Percentiles rank a stretch among this genome's conserved stretches.
Evolutionary conservation across 148 eudicot species (phyloP).

Genomic region (Simmondsia chinensis): DNA sequence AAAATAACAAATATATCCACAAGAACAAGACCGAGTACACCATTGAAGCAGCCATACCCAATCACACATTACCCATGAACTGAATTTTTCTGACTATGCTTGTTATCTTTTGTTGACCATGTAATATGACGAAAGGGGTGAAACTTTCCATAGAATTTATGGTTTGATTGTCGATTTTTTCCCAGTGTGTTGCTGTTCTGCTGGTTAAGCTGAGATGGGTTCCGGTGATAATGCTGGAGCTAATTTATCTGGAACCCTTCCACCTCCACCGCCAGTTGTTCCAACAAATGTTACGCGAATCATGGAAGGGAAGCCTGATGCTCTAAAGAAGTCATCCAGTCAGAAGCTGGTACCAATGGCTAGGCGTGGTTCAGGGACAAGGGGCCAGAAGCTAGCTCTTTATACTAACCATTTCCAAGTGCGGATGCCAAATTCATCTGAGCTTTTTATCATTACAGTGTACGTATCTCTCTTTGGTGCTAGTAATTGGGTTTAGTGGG

Average conservation of each 20-base stretch:
- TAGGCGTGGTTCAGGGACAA: conserved; percentile 22
- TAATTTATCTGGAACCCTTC: conserved; percentile 8
- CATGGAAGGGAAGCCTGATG: conserved; percentile 5
- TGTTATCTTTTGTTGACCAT: too few relatives aligned
- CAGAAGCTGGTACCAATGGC: conserved; percentile 18
- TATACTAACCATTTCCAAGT: conserved; percentile 41
- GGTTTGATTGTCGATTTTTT: too few relatives aligned
- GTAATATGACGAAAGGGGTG: too few relatives aligned
- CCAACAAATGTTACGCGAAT: conserved; percentile 21
- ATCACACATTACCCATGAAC: too few relatives aligned
- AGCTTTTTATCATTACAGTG: conserved; percentile 32
- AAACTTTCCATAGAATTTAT: too few relatives aligned
- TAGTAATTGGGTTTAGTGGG: not conserved
- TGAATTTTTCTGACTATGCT: too few relatives aligned
- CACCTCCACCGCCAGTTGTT: conserved; percentile 35
- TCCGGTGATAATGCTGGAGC: not conserved
- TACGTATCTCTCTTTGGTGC: conserved; percentile 2
- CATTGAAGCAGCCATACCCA: too few relatives aligned
- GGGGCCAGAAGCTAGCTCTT: conserved; percentile 25
- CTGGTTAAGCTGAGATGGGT: too few relatives aligned
- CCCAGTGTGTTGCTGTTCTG: too few relatives aligned
- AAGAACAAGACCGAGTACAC: too few relatives aligned
- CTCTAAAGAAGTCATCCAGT: conserved; percentile 6
- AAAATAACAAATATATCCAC: too few relatives aligned
- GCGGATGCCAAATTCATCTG: conserved; percentile 16